Percentiles rank a stretch among this genome's conserved stretches.
Evolutionary conservation across 2,329 filamentous ascomycete species (phyloP).

Genomic region (Sclerotinia subarctica): DNA sequence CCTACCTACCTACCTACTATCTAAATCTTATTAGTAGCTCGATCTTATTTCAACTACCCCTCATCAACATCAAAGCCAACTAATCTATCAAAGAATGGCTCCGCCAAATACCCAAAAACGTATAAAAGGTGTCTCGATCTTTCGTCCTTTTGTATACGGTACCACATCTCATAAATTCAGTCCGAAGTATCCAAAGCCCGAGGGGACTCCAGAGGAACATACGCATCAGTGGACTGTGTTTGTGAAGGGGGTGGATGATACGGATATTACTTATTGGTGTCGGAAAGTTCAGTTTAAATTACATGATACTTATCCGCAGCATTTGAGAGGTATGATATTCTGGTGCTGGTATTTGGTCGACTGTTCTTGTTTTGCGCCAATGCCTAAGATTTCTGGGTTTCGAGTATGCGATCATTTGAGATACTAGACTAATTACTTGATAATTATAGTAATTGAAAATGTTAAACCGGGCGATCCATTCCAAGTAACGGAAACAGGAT

Average conservation of each 20-base stretch:
- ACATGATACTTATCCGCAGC: slow-evolving; percentile 93
- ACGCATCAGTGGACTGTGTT: slow-evolving; percentile 97
- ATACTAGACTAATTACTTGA: neutral
- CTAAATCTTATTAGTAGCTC: no score
- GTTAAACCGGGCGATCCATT: slow-evolving; percentile 64
- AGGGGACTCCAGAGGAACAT: slow-evolving; percentile 79
- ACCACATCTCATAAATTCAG: slow-evolving; percentile 78
- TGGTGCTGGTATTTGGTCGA: neutral
- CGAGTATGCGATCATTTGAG: neutral
- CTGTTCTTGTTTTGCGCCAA: neutral
- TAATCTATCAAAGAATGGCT: slow-evolving; percentile 41
- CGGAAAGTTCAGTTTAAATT: slow-evolving; percentile 98
- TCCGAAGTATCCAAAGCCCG: slow-evolving; percentile 70
- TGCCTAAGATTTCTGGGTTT: rapidly evolving
- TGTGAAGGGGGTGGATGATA: slow-evolving; percentile 83
- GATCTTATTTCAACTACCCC: neutral
- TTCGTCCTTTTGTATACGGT: slow-evolving; percentile 68
- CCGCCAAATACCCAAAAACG: slow-evolving; percentile 58
- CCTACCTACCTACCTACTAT: no score
- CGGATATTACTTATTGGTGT: slow-evolving; percentile 92
- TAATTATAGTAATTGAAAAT: slow-evolving; percentile 61
- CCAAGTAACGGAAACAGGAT: slow-evolving; percentile 86
- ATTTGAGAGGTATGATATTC: slow-evolving; percentile 63
- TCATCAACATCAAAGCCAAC: slow-evolving; percentile 8
- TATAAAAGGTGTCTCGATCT: slow-evolving; percentile 63